Evolutionary conservation across 108 stramenopile genomes (phyloP).

Genomic region (Cyclotella sp.): DNA sequence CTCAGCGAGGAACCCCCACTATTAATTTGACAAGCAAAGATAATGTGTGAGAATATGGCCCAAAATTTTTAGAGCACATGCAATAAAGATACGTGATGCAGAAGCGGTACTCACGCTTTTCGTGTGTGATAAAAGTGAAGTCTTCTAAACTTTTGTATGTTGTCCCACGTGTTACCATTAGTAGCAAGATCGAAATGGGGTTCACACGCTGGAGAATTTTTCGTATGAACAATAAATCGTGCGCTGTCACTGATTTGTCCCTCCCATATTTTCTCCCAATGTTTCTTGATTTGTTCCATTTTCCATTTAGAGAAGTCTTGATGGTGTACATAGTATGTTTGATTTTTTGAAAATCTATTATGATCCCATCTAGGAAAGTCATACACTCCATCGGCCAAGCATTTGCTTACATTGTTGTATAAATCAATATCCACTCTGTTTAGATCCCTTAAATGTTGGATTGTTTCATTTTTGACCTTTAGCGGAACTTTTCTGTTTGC

Average conservation of each 20-base stretch:
- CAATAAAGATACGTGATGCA: background rate
- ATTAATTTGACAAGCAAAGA: background rate
- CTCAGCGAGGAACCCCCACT: conserved; percentile 31
- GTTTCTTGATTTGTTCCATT: background rate
- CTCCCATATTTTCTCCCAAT: background rate
- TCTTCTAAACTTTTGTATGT: conserved; percentile 25
- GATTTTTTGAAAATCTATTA: conserved; percentile 21
- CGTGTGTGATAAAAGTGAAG: conserved; percentile 42
- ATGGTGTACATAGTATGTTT: conserved; percentile 11
- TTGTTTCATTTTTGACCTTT: conserved; percentile 19
- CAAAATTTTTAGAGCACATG: background rate
- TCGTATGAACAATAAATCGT: background rate
- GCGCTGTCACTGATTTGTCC: background rate
- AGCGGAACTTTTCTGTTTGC: conserved; percentile 28
- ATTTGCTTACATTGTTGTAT: conserved; percentile 29
- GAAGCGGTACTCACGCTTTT: conserved; percentile 9
- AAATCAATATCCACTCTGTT: conserved; percentile 37
- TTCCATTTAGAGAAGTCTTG: conserved; percentile 13
- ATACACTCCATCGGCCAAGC: conserved; percentile 16
- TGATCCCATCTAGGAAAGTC: conserved; percentile 32
- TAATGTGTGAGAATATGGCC: too few relatives aligned
- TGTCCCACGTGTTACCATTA: background rate
- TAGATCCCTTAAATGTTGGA: conserved; percentile 13
- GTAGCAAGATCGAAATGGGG: conserved; percentile 28
- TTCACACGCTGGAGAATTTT: conserved; percentile 30